Percentiles rank a stretch among this genome's conserved stretches.
Evolutionary conservation across 805 yeast species (phyloP).

Genomic region (Ogataea allantospora): DNA sequence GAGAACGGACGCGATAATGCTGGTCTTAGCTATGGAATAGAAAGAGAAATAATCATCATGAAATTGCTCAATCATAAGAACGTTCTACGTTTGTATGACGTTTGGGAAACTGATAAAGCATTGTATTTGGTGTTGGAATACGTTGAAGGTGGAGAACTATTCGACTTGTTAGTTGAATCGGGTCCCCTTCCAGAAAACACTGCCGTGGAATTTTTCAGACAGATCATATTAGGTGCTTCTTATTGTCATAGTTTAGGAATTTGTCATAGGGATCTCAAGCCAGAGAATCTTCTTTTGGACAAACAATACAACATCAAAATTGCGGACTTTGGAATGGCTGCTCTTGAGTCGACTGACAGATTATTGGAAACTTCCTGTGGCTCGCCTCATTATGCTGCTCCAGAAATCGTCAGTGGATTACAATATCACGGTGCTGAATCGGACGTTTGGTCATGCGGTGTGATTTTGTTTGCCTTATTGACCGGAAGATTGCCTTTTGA

Average conservation of each 20-base stretch:
- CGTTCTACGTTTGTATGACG: conserved; percentile 76
- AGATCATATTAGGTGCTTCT: conserved; percentile 61
- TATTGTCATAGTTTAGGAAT: conserved; percentile 68
- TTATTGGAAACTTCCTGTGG: conserved; percentile 94
- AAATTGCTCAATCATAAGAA: conserved; percentile 75
- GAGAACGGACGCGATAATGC: conserved; percentile 46
- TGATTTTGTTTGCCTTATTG: conserved; percentile 85
- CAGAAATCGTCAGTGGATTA: conserved; percentile 94
- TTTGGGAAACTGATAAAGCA: conserved; percentile 84
- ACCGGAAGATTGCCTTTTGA: conserved; percentile 97
- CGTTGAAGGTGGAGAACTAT: conserved; percentile 96
- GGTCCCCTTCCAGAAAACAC: conserved; percentile 88
- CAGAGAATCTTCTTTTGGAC: conserved; percentile 77
- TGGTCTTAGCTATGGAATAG: conserved; percentile 78
- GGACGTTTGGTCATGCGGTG: conserved; percentile 98
- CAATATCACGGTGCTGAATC: conserved; percentile 96
- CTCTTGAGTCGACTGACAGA: conserved; percentile 76
- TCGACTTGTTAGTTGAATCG: conserved; percentile 83
- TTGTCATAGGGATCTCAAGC: conserved; percentile 77
- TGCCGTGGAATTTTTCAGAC: conserved; percentile 84
- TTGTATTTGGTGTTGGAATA: conserved; percentile 87
- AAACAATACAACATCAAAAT: conserved; percentile 85
- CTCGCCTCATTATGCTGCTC: conserved; percentile 97
- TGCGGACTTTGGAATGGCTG: conserved; percentile 99
- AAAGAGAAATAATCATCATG: conserved; percentile 83